Base-by-base conservation (phyloP, 2,329 filamentous ascomycete genomes). In the Botrytis cinerea region DNA sequence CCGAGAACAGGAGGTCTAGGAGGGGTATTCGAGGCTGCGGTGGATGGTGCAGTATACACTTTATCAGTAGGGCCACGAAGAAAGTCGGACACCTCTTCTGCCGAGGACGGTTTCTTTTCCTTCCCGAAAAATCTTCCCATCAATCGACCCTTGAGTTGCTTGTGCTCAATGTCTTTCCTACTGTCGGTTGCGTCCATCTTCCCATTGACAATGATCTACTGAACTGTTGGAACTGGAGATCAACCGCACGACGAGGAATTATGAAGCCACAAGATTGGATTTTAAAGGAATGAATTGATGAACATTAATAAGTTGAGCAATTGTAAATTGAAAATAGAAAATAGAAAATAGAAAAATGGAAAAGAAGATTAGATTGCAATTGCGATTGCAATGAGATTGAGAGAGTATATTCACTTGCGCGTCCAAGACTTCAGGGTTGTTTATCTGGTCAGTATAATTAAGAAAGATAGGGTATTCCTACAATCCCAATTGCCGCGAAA, bases 71-170 rank as follows among this genome's bases (percentile, higher is more conserved):
- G 83, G 74, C 87, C 86, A 78, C 85, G 85, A 70, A 91, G 84
- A 81, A 91, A 91, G 75, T 87, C 86, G 78, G 90, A 86, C 75
- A 91, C 83, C 68, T 88, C 85, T 77, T 82, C 83, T 60, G 82
- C 82, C 20, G 81, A 82, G 69, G 79, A 77, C 48, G 77, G 78
- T 67, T 73, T 68, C 63, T 73, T 68, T 78, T 75, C 77, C 73
- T 79, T 81, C 6, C 60, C 64, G 63, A 80, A 79, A 2, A 91
- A 83, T 71, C 78, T 79, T 76, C 89, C 89, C 86, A 91, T 91
- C 64, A 91, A 81, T 75, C 89, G 88, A 78, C 73, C 75, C n/a
- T 73, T 73, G 45, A 57, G 64, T n/a, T 70, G 72, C 45, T 45
- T 73, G 32, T 73, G 45, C 70, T 75, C 68, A n/a, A 72, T n/a